Base-by-base conservation (phyloP, 1,284 basidiomycete species). In the Ceratobasidium sp. region DNA sequence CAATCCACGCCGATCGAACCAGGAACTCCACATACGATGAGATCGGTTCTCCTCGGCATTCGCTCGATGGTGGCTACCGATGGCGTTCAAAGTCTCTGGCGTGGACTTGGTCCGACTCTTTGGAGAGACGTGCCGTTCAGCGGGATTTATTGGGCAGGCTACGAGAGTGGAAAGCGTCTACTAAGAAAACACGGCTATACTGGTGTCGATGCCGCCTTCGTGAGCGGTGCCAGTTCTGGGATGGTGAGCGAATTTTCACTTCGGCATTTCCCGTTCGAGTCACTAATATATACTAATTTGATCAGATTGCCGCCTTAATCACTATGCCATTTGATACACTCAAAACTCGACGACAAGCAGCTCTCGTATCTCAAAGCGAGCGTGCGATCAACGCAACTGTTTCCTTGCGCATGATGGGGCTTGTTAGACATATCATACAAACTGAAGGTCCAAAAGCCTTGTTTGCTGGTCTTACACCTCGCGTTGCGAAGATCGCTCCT, bases 71-170 rank as follows among this genome's bases (percentile, higher is more conserved):
- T 93, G 10, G 88, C 87, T 62, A 83, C 85, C 54, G 88, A 93
- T 75, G 97, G 97, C 6, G 82, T 92, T 7, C 83, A 86, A 23
- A 93, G 91, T 65, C 88, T 99, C 28, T 99, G 96, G 94, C 89
- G 96, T 74, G 97, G 97, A 0, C 88, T 99, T 3, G 93, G 93
- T 0, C 91, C 97, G 3, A 98, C 96, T 5, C 87, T 99, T 9
- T 99, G 96, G 96, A 90, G 97, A 77, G 97, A 99, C 82, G 97
- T 99, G 1, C 97, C 97, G 0, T 99, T 99, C 84, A 96, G 94
- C 54, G 97, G 96, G 0, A 88, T 97, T 62, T 98, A 98, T 82
- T 97, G 96, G 94, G 91, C 92, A 4, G 89, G 90, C 33, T 94
- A 94, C 81, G 93, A 95, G 82, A 84, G 87, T 0, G 89, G 88